Base-by-base conservation (phyloP, 164 flowering plant species). In the Macadamia integrifolia region DNA sequence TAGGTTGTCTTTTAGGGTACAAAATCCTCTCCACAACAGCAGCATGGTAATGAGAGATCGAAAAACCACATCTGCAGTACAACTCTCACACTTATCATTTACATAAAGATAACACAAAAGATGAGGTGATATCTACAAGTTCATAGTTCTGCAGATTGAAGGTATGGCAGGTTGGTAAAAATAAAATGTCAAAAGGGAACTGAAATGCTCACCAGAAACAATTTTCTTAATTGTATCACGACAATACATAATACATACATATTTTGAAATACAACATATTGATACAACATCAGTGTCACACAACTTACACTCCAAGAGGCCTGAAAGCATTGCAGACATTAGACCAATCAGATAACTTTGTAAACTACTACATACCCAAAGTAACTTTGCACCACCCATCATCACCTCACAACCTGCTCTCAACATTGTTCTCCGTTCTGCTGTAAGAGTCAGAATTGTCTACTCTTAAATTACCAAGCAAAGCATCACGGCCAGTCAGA, bases 401-500 rank as follows among this genome's bases (percentile, higher is more conserved):
- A 79, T 23, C 63, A 79, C 64, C 76, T 72, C 48, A 73, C 61
- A 57, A 70, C 59, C 50, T 74, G 79, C 58, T 56, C 72, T 62
- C 75, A 8, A 49, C 68, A 28, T 76, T 76, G 28, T 65, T 71
- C 65, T 70, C 79, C 48, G 50, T 29, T 43, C 40, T 58, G 1
- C 66, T 49, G 65, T 72, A 76, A 53, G 85, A 49, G 17, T 65
- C 53, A 17, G 71, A 58, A 66, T 65, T 75, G 59, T 63, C 65
- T 12, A 68, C 75, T 72, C 98, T 85, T 6, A 93, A 79, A 68
- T 81, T 88, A 71, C 82, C 68, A 63, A 94, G 95, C 83, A 91
- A 79, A 44, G 90, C 87, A 81, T 92, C 92, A 52, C 98, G 93
- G 18, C 98, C 92, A 1, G 77, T 61, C 60, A 94, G 74, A 72